Base-by-base conservation (phyloP, 2,329 filamentous ascomycete genomes). In the Leptosphaerulina australis region DNA sequence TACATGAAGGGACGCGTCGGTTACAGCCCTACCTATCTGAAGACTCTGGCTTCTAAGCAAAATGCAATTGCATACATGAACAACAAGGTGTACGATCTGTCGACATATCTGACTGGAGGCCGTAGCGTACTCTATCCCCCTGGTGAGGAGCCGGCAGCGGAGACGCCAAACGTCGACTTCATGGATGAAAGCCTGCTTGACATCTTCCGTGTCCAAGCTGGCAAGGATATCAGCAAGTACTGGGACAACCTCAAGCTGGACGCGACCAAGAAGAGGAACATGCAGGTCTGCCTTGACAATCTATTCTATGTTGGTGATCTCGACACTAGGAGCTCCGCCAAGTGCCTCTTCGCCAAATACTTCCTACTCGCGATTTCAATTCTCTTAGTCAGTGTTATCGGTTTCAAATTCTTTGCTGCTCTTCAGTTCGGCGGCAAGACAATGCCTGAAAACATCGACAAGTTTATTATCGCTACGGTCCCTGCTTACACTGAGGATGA, bases 401-500 rank as follows among this genome's bases (percentile, higher is more conserved):
- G 82, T 14, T 95, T 97, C 85, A 99, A 99, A 73, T 99, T 99
- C 79, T 82, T 97, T 60, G 95, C 95, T 24, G 94, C 94, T 6
- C 81, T 99, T 50, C 94, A 99, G 68, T 99, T 99, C 66, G 88
- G 90, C 34, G 86, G 82, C 63, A 96, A 96, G 78, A 97, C 90
- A 58, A 78, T 93, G 28, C 95, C 94, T 0, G 94, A 99, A 75
- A 94, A 97, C 69, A 83, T 99, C 22, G 94, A 99, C 76, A 99
- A 99, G 72, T 99, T 99, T 71, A 82, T 99, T 71, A 97, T 99
- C 75, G 96, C 91, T 69, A 95, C 97, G 74, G 93, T 99, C 53
- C 94, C 94, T 0, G 94, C 91, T 1, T 99, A 99, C 68, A 99
- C 94, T 0, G 94, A 99, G 78, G 94, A 97, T 69, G 95, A 99